Evolutionary conservation across 2,329 filamentous ascomycete genomes (phyloP).

Genomic region (Penicillium glabrum): DNA sequence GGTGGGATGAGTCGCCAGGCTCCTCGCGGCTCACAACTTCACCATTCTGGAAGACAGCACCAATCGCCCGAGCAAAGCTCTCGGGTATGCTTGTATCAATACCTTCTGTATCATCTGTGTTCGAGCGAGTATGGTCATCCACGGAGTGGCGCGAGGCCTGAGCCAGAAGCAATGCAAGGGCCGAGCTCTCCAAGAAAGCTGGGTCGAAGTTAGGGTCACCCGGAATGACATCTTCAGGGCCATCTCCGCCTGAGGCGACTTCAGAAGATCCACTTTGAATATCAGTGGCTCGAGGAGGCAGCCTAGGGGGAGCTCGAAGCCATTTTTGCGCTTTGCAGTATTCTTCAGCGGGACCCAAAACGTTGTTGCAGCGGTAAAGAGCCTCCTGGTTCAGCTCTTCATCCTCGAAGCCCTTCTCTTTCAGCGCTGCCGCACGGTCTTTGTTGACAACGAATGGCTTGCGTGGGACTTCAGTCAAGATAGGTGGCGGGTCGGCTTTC

Average conservation of each 20-base stretch:
- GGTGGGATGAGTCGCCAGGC: constrained; percentile 23
- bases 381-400: constrained; percentile 72
- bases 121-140: constrained; percentile 24
- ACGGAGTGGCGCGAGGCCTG: constrained; percentile 28
- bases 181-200: constrained; percentile 29
- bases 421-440: constrained; percentile 46
- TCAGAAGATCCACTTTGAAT: constrained; percentile 33
- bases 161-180: constrained; percentile 36
- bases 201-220: constrained; percentile 28
- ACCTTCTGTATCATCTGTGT: constrained; percentile 21
- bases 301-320: constrained; percentile 59
- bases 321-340: constrained; percentile 70
- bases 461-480: constrained; percentile 45
- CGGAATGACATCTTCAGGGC: constrained; percentile 27
- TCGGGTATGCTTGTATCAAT: constrained; percentile 32
- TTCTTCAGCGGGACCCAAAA: constrained; percentile 59
- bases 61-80: constrained; percentile 45
- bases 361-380: constrained; percentile 77
- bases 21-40: constrained; percentile 26
- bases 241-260: constrained; percentile 29
- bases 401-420: constrained; percentile 52
- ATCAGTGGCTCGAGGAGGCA: constrained; percentile 67
- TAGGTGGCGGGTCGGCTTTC: constrained; percentile 59
- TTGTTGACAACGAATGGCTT: constrained; percentile 55
- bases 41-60: constrained; percentile 39